Conservation (phyloP, 2,329 filamentous ascomycete genomes). For the Sporothrix mexicana region DNA sequence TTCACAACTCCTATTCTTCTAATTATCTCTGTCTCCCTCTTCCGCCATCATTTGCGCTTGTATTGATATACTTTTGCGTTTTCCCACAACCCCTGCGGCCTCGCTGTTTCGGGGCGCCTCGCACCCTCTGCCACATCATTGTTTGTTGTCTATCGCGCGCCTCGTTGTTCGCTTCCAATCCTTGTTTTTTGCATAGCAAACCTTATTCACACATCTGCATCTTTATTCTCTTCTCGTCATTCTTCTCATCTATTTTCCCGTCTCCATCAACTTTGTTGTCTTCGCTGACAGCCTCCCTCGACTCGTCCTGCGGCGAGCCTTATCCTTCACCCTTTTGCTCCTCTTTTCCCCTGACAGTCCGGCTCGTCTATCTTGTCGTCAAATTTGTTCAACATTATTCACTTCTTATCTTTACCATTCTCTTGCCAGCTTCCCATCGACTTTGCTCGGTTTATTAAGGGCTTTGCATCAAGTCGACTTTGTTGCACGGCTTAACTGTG, state of each 20-base stretch:
- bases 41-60: neutral
- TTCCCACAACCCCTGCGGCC: slow-evolving; percentile 1
- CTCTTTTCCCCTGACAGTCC: neutral
- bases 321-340: neutral
- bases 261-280: neutral
- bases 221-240: neutral
- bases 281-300: neutral
- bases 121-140: slow-evolving; percentile 16
- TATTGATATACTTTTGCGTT: slow-evolving; percentile 1
- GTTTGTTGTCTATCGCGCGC: slow-evolving; percentile 24
- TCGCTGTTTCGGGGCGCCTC: slow-evolving; percentile 7
- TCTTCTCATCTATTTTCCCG: neutral
- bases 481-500: neutral
- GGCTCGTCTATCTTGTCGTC: neutral
- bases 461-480: neutral
- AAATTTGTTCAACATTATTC: neutral
- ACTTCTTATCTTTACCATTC: neutral
- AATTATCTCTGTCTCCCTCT: neutral
- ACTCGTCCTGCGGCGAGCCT: neutral
- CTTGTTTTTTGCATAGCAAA: neutral
- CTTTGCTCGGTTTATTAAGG: neutral
- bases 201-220: neutral
- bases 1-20: neutral
- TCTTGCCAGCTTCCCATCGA: neutral
- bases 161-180: neutral